Conservation (phyloP, 257 asterid species). For the Ilex aquifolium region DNA sequence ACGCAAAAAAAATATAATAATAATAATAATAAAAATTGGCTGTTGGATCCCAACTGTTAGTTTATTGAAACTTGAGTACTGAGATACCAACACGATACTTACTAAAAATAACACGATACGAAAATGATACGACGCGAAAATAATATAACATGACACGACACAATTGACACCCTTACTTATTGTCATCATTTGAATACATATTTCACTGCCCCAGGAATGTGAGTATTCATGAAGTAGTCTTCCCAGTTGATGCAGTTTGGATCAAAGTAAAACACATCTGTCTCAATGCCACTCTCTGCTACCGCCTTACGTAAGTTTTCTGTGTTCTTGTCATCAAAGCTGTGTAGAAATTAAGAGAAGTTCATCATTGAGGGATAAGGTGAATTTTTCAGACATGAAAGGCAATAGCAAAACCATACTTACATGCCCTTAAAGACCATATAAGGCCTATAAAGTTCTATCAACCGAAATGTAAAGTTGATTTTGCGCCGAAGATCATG, state of each 20-base stretch:
- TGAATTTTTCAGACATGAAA: no score
- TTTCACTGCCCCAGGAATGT: slow-evolving; percentile 76
- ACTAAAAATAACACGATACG: no score
- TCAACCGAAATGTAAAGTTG: background rate
- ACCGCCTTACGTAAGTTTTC: slow-evolving; percentile 51
- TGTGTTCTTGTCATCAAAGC: slow-evolving; percentile 74
- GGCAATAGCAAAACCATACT: background rate
- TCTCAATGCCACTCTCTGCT: slow-evolving; percentile 30
- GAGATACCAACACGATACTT: no score
- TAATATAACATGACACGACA: no score
- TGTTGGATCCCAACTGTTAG: no score
- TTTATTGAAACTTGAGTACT: no score
- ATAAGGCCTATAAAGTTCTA: background rate
- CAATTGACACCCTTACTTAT: no score
- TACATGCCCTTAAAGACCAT: background rate
- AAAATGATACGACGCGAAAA: no score
- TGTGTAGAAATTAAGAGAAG: slow-evolving; percentile 15
- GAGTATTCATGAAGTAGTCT: slow-evolving; percentile 60
- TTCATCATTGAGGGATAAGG: background rate
- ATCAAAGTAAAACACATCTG: slow-evolving; percentile 53
- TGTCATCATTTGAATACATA: slow-evolving; percentile 52
- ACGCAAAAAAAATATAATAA: no score
- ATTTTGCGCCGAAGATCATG: background rate
- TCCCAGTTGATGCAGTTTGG: slow-evolving; percentile 69
- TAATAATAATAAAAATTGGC: no score